Percentiles rank a stretch among this genome's conserved stretches.
Evolutionary conservation across 768 basidiomycete genomes (phyloP).

Genomic region (Boletus tomentosulus): DNA sequence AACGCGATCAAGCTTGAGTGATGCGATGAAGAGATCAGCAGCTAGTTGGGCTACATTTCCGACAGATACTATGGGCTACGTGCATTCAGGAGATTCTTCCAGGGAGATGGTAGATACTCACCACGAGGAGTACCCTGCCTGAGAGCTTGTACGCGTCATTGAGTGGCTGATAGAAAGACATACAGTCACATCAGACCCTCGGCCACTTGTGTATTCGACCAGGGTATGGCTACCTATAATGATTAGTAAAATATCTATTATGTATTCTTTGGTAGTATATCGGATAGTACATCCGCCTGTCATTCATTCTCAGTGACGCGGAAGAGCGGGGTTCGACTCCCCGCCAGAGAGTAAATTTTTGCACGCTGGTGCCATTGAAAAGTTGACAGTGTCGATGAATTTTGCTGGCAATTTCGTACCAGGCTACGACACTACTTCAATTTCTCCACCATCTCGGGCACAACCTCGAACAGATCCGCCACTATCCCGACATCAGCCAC

Average conservation of each 20-base stretch:
- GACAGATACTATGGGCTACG: constrained; percentile 68
- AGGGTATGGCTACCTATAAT: background rate
- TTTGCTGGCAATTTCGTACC: background rate
- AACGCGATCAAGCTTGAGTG: constrained; percentile 54
- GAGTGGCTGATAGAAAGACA: constrained; percentile 32
- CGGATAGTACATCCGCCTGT: constrained; percentile 52
- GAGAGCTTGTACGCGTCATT: constrained; percentile 21
- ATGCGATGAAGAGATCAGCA: constrained; percentile 67
- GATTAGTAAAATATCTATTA: fast-evolving
- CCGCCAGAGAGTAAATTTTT: constrained; percentile 36
- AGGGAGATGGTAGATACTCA: constrained; percentile 9
- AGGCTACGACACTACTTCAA: constrained; percentile 46
- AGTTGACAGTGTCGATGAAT: no score
- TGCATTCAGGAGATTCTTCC: constrained; percentile 6
- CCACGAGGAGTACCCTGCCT: constrained; percentile 29
- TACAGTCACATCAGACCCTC: background rate
- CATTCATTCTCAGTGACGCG: constrained; percentile 29
- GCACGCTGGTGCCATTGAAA: no score
- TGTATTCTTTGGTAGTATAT: constrained; percentile 43
- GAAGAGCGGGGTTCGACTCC: constrained; percentile 44
- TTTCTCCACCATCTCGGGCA: constrained; percentile 88
- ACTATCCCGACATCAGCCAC: constrained; percentile 95
- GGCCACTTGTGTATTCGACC: background rate
- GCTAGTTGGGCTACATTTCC: constrained; percentile 82
- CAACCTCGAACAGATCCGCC: constrained; percentile 87